Evolutionary conservation across 2,329 filamentous ascomycete genomes (phyloP).

Genomic region (Clonostachys rhizophaga): DNA sequence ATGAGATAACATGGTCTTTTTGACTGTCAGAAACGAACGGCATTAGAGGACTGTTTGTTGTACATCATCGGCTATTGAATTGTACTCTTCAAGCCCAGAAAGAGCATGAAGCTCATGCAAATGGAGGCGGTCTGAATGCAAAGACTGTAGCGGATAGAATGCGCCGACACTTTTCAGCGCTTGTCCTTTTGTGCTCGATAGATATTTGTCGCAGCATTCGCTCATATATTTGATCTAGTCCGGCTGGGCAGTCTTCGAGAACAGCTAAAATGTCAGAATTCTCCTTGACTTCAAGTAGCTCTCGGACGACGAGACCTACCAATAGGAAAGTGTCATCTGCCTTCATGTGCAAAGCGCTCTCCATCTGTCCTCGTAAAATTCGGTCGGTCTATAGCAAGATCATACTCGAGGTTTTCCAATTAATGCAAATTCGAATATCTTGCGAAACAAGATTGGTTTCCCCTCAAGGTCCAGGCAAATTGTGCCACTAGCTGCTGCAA

Average conservation of each 20-base stretch:
- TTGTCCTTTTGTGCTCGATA: not conserved
- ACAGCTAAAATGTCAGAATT: slow-evolving; percentile 2
- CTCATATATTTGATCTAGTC: slow-evolving; percentile 23
- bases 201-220: slow-evolving; percentile 26
- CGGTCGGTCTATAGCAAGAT: slow-evolving; percentile 7
- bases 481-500: not conserved
- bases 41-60: slow-evolving; percentile 20
- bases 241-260: slow-evolving; percentile 16
- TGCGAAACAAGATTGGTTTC: slow-evolving; percentile 23
- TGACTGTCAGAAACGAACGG: slow-evolving; percentile 31
- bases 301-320: slow-evolving; percentile 10
- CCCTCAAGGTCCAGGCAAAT: slow-evolving; percentile 23
- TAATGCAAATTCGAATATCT: slow-evolving; percentile 27
- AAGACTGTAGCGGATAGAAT: slow-evolving; percentile 19
- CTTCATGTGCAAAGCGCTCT: slow-evolving; percentile 14
- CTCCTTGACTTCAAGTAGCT: not conserved
- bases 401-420: slow-evolving; percentile 13
- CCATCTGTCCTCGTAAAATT: not conserved
- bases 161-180: slow-evolving; percentile 10
- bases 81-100: too few species aligned
- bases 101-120: too few species aligned
- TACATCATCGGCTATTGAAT: slow-evolving; percentile 1
- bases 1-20: slow-evolving; percentile 23
- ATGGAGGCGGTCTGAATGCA: too few species aligned
- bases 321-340: slow-evolving; percentile 23